Evolutionary conservation across 2,329 filamentous ascomycete genomes (phyloP), one percentile per base, ranked within the genome.

Genomic region (Calonectria fujianensis): DNA sequence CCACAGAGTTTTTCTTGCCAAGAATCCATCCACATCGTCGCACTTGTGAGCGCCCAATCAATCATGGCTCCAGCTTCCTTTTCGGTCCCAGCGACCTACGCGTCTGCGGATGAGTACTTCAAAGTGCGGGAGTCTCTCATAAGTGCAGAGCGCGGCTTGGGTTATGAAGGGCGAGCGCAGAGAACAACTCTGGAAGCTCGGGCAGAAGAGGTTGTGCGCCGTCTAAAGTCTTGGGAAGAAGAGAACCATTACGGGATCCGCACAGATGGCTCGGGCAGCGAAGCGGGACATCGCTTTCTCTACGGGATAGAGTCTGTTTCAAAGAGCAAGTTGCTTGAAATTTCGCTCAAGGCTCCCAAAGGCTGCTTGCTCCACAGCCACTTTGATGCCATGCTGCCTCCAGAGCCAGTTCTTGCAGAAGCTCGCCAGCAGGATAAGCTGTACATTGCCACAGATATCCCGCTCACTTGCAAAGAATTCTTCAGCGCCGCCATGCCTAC

Each of bases 171-270:
- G 3, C 57, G 4, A 8, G 37, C 14, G 7, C 24, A 63, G 24
- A 41, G 57, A 29, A 63, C 57, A 41, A 7, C 35, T 18, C 37
- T 63, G 7, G 57, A 63, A 29, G 35, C 57, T 5, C n/a, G 16
- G 3, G 57, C 57, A 6, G 57, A 63, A 29, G 57, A 41, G 24
- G 18, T 41, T 39, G 37, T 63, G 14, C 35, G 57, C 37, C 35
- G 35, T 6, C 41, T 63, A 14, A 63, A 63, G 37, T 63, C 57
- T 27, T 63, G 57, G 57, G 57, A 63, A 41, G 57, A 63, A 41
- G 29, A 29, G 3, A 29, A 39, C 4, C 57, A 63, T 63, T 8
- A 41, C 29, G 57, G 57, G 7, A 10, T 63, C 5, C 57, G 57
- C 2, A 8, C 24, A 4, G 57, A 63, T 20, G 57, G 57, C 10